Conservation (phyloP, 495 filamentous ascomycete genomes). For the Lineolata rhizophorae region DNA sequence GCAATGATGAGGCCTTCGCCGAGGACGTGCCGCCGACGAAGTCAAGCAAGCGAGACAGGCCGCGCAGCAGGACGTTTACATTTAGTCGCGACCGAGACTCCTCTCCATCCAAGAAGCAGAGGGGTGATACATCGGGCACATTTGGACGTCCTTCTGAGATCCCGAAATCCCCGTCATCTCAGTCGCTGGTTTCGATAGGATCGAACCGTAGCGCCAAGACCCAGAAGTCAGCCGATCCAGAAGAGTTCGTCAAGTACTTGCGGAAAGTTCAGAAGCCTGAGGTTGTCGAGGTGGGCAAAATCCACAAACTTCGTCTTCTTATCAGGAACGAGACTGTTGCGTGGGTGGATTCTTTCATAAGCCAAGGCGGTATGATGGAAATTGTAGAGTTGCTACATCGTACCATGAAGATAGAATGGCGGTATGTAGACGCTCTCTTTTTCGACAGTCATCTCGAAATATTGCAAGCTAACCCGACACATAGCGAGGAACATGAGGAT, state of each 20-base stretch:
- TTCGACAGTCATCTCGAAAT: slow-evolving; percentile 1
- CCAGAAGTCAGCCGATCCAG: slow-evolving; percentile 25
- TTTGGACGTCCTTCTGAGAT: slow-evolving; percentile 17
- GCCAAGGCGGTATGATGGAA: slow-evolving; percentile 76
- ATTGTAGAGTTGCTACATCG: slow-evolving; percentile 69
- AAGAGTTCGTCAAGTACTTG: slow-evolving; percentile 67
- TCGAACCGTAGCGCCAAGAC: slow-evolving; percentile 15
- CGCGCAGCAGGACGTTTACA: slow-evolving; percentile 57
- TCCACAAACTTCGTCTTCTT: slow-evolving; percentile 81
- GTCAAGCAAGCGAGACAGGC: slow-evolving; percentile 20
- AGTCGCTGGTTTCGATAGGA: too few species aligned
- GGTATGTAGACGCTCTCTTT: slow-evolving; percentile 35
- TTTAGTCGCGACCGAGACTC: slow-evolving; percentile 38
- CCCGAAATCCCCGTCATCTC: slow-evolving; percentile 23
- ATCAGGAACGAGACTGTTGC: slow-evolving; percentile 84
- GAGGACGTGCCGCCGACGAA: slow-evolving; percentile 2
- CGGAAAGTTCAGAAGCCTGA: slow-evolving; percentile 57
- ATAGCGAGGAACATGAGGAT: slow-evolving; percentile 90
- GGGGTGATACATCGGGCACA: slow-evolving; percentile 20
- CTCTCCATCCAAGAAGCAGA: slow-evolving; percentile 39
- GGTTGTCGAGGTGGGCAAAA: slow-evolving; percentile 68
- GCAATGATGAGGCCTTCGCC: neutral
- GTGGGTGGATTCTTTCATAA: slow-evolving; percentile 85
- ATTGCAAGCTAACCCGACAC: slow-evolving; percentile 8
- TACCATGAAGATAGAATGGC: slow-evolving; percentile 90